Conservation (phyloP, 208 protist genomes). For the Tritrichomonas musculus region DNA sequence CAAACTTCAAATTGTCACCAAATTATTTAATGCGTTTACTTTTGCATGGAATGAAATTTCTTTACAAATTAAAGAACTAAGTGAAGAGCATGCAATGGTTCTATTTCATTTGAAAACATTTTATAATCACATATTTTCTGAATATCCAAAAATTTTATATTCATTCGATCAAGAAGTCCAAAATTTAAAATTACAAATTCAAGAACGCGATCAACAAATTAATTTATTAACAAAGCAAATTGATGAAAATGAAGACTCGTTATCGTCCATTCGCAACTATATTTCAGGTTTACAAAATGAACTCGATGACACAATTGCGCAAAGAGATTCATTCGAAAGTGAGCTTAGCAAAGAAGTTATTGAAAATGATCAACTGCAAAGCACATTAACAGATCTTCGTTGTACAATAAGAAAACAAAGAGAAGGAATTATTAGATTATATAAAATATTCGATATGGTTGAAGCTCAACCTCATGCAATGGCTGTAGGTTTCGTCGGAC, state of each 20-base stretch:
- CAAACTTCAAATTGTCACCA: neutral
- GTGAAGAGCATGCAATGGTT: neutral
- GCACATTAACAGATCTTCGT: neutral
- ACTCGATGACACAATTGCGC: neutral
- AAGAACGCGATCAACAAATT: neutral
- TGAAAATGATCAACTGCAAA: neutral
- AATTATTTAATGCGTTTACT: neutral
- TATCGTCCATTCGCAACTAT: neutral
- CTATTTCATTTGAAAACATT: neutral
- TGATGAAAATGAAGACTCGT: no score
- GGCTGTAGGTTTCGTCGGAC: neutral
- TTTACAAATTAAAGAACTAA: neutral
- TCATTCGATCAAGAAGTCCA: neutral
- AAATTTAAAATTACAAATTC: neutral
- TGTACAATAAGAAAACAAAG: neutral
- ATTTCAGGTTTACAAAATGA: neutral
- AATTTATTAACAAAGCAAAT: neutral
- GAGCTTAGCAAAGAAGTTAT: neutral
- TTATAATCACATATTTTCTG: neutral
- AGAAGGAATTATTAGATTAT: neutral
- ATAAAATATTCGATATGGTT: neutral
- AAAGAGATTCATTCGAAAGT: neutral
- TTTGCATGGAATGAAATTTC: constrained; percentile 11
- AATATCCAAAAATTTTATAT: neutral
- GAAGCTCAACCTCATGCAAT: neutral